These are phyloP conservation scores for Jacaranda copaia DNA, from an alignment of 257 asterid genomes.

Conservation along the genomic window DNA sequence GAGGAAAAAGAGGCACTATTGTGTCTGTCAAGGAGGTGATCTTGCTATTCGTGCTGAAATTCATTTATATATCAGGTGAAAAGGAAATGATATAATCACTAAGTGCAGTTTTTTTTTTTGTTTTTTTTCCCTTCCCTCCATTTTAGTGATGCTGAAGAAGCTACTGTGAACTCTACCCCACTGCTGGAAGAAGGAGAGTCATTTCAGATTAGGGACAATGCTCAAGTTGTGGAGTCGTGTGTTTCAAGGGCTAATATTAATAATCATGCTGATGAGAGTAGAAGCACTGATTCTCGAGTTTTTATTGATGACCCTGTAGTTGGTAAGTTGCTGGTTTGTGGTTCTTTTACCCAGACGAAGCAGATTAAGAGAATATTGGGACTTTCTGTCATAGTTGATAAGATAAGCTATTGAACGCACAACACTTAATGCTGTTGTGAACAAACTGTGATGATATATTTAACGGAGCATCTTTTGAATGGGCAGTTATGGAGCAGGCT, in stretches of 20 bases:
- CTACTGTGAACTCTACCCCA: constrained; percentile 38
- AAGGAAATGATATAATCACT: constrained; percentile 59
- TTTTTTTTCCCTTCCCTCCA: background rate
- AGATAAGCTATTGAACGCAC: too few species aligned
- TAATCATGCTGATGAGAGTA: constrained; percentile 34
- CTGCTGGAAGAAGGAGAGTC: constrained; percentile 26
- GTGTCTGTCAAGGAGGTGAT: constrained; percentile 65
- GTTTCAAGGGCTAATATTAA: too few species aligned
- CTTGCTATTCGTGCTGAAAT: constrained; percentile 13
- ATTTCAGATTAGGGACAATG: too few species aligned
- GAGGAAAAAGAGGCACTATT: constrained; percentile 41
- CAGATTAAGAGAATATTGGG: background rate
- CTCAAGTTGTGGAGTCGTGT: too few species aligned
- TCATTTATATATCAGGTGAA: constrained; percentile 31
- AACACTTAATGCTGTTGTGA: too few species aligned
- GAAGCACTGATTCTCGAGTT: background rate
- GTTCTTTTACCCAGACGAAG: background rate
- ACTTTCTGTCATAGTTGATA: constrained; percentile 27
- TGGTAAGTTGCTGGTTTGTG: too few species aligned
- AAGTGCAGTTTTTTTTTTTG: constrained; percentile 22
- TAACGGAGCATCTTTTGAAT: too few species aligned
- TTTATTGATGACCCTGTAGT: constrained; percentile 24
- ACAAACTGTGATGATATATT: too few species aligned
- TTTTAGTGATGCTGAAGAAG: constrained; percentile 52
- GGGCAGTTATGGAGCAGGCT: too few species aligned